phyloP scores from a whole-genome alignment of 306 rosid genomes.

The Dryas alaskensis region DNA sequence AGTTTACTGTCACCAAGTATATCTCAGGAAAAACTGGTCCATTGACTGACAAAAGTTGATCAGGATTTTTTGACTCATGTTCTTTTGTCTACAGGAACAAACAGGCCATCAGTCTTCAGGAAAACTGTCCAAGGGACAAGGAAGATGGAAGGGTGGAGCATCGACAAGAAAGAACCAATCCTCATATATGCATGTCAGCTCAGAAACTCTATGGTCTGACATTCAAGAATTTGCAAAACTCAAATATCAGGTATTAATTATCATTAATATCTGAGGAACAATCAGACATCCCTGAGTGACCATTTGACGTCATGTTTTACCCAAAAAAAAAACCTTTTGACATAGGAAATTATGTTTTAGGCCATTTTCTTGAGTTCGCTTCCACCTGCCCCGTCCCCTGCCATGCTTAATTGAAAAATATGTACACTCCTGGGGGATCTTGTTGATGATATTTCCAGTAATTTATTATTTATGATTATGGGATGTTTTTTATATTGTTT shows the following conservation, averaged over 20 bases:
- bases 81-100: conserved; percentile 58
- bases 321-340: background rate
- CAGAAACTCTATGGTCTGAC: conserved; percentile 82
- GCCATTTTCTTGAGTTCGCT: background rate
- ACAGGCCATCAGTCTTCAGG: conserved; percentile 59
- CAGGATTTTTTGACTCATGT: conserved; percentile 9
- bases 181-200: conserved; percentile 61
- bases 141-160: conserved; percentile 68
- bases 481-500: background rate
- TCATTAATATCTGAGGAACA: background rate
- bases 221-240: conserved; percentile 71
- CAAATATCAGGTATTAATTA: conserved; percentile 72
- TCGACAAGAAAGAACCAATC: conserved; percentile 59
- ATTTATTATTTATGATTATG: background rate
- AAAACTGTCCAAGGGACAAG: conserved; percentile 69
- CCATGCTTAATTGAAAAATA: background rate
- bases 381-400: background rate
- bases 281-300: background rate
- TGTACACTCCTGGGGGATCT: background rate
- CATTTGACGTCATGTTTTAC: background rate
- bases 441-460: background rate
- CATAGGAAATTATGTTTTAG: background rate
- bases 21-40: background rate
- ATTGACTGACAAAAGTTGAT: background rate
- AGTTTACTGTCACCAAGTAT: background rate